Evolutionary conservation across 768 basidiomycete genomes (phyloP).

Genomic region (Phaffia tasmanica): DNA sequence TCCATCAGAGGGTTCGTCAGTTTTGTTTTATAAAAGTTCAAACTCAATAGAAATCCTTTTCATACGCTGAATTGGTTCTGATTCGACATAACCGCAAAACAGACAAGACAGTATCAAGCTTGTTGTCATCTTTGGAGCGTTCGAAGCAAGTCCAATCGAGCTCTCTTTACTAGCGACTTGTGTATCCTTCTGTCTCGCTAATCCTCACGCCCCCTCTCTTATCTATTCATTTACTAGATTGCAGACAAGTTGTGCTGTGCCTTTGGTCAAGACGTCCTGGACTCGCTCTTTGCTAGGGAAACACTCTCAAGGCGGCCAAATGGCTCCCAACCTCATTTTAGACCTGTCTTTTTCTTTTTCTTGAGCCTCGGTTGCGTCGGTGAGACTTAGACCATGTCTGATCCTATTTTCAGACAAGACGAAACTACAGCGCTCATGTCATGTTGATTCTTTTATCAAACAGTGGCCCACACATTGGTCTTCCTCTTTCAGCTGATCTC

Average conservation of each 20-base stretch:
- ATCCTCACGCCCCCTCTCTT: not conserved
- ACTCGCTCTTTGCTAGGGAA: slow-evolving; percentile 88
- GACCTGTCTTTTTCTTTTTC: slow-evolving; percentile 71
- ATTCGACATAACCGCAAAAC: not conserved
- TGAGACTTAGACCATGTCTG: slow-evolving; percentile 39
- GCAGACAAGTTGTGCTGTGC: slow-evolving; percentile 88
- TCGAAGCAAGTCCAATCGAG: slow-evolving; percentile 58
- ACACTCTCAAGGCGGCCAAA: slow-evolving; percentile 53
- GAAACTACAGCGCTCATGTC: not conserved
- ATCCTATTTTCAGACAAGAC: too few relatives aligned
- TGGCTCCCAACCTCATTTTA: slow-evolving; percentile 50
- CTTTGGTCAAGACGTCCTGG: slow-evolving; percentile 93
- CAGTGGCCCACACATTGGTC: slow-evolving; percentile 81
- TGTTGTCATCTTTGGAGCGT: slow-evolving; percentile 96
- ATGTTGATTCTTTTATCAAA: not conserved
- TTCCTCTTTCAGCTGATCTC: slow-evolving; percentile 92
- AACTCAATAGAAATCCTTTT: too few relatives aligned
- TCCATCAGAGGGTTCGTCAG: slow-evolving; percentile 60
- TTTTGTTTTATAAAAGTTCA: not conserved
- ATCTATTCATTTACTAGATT: slow-evolving; percentile 48
- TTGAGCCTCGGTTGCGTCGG: slow-evolving; percentile 74
- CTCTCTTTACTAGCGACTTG: not conserved
- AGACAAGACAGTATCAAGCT: slow-evolving; percentile 91
- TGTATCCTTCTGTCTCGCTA: not conserved
- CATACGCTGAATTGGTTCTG: too few relatives aligned